Conservation (phyloP, 2,329 filamentous ascomycete genomes). For the Penicillium sumatraense region DNA sequence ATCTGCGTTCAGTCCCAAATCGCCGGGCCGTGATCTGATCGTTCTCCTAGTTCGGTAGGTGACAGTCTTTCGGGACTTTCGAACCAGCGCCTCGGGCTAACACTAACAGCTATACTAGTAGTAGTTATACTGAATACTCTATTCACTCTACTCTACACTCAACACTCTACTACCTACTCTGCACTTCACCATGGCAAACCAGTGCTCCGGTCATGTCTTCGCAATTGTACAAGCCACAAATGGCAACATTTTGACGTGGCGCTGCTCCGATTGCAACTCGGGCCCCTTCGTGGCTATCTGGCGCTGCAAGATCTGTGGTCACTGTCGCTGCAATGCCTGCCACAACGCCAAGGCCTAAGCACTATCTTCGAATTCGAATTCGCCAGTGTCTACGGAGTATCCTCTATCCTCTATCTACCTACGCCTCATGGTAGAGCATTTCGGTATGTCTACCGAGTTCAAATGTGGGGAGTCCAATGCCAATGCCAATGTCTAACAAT, state of each 20-base stretch:
- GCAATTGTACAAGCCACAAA: constrained; percentile 46
- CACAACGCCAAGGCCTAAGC: constrained; percentile 42
- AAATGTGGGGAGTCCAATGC: too few relatives aligned
- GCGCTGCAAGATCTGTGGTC: constrained; percentile 49
- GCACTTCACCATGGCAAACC: constrained; percentile 39
- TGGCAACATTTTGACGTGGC: constrained; percentile 49
- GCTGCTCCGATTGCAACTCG: constrained; percentile 48
- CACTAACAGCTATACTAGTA: not conserved
- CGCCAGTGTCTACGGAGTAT: too few relatives aligned
- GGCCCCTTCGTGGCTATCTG: constrained; percentile 48
- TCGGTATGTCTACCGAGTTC: too few relatives aligned
- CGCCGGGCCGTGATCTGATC: constrained; percentile 22
- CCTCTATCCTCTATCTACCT: not conserved
- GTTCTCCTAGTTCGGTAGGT: constrained; percentile 23
- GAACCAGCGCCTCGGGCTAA: not conserved
- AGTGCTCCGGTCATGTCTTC: constrained; percentile 45
- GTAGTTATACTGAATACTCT: not conserved
- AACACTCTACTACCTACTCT: not conserved
- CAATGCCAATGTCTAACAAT: too few relatives aligned
- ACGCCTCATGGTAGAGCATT: not conserved
- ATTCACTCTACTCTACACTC: not conserved
- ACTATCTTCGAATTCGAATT: too few relatives aligned
- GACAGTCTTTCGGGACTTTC: constrained; percentile 15
- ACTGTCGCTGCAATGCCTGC: constrained; percentile 47
- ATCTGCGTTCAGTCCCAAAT: constrained; percentile 28